A percentile compares a stretch with the other conserved stretches of the same genome.
Evolutionary conservation across 2,329 filamentous ascomycete species (phyloP).

Genomic region (Rugonectria rugulosa): DNA sequence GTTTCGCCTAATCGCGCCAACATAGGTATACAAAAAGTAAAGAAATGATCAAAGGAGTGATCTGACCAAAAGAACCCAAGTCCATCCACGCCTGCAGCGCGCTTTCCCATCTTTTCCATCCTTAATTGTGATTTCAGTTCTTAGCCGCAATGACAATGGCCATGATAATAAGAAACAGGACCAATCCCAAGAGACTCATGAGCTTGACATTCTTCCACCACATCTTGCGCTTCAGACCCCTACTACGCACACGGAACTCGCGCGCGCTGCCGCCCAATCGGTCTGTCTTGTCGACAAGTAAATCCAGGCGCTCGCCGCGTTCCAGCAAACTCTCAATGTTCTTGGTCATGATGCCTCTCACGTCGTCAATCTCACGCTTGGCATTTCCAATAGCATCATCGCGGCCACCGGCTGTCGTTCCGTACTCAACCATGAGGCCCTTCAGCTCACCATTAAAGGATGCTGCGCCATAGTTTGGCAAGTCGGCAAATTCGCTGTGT

Average conservation of each 20-base stretch:
- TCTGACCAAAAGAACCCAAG: neutral
- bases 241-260: slow-evolving; percentile 88
- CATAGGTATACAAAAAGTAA: slow-evolving; percentile 29
- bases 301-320: slow-evolving; percentile 89
- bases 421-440: slow-evolving; percentile 82
- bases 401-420: slow-evolving; percentile 76
- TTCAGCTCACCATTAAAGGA: slow-evolving; percentile 85
- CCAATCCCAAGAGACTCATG: slow-evolving; percentile 80
- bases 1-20: slow-evolving; percentile 27
- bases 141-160: slow-evolving; percentile 63
- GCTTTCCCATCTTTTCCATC: neutral
- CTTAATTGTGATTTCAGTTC: slow-evolving; percentile 41
- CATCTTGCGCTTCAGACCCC: slow-evolving; percentile 90
- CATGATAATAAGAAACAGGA: slow-evolving; percentile 66
- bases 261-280: slow-evolving; percentile 84
- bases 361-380: slow-evolving; percentile 89
- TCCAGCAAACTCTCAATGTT: slow-evolving; percentile 92
- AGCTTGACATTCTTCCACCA: slow-evolving; percentile 99
- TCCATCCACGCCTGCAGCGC: neutral
- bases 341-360: slow-evolving; percentile 91
- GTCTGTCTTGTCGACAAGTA: slow-evolving; percentile 97
- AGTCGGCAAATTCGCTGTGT: slow-evolving; percentile 74
- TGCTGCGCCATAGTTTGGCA: slow-evolving; percentile 90
- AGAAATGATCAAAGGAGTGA: slow-evolving; percentile 10
- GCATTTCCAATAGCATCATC: slow-evolving; percentile 85